Conservation (phyloP, 2,329 filamentous ascomycete genomes). For the Chalaropsis thielavioides region DNA sequence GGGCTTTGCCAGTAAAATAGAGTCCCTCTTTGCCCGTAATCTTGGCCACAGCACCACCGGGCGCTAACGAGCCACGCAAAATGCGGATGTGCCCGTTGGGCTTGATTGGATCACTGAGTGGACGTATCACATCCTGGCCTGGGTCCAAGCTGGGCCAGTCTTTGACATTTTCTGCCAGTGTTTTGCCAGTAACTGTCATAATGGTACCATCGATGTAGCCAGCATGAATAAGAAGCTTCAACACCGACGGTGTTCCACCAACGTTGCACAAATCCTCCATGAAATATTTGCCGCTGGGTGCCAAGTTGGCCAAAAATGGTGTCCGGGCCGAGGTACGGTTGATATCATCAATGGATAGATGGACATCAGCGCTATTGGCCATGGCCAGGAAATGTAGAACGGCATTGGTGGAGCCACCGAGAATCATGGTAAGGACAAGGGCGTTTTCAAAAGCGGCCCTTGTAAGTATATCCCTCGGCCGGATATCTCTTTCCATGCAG, state of each 20-base stretch:
- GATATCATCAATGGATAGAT: conserved; percentile 66
- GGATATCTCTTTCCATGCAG: conserved; percentile 72
- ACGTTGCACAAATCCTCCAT: conserved; percentile 82
- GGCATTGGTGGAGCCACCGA: conserved; percentile 82
- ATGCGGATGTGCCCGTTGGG: conserved; percentile 76
- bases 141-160: conserved; percentile 63
- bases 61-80: conserved; percentile 73
- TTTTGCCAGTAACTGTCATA: conserved; percentile 71
- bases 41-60: conserved; percentile 81
- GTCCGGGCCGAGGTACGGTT: conserved; percentile 69
- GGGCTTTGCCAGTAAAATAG: conserved; percentile 62
- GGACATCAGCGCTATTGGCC: conserved; percentile 69
- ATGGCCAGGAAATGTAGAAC: conserved; percentile 83
- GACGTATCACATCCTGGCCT: conserved; percentile 69
- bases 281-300: conserved; percentile 68
- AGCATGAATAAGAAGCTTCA: conserved; percentile 69
- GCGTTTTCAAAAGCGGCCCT: conserved; percentile 76
- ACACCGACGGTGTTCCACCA: conserved; percentile 70
- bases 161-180: conserved; percentile 66
- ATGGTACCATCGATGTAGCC: conserved; percentile 63
- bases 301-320: conserved; percentile 73
- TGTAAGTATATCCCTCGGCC: conserved; percentile 65
- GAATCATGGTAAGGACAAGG: conserved; percentile 74
- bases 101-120: conserved; percentile 61
- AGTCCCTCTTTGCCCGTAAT: conserved; percentile 93